A percentile compares a stretch with the other conserved stretches of the same genome.
Conservation (phyloP, 2,329 filamentous ascomycete genomes). For the Xylaria sp. region DNA sequence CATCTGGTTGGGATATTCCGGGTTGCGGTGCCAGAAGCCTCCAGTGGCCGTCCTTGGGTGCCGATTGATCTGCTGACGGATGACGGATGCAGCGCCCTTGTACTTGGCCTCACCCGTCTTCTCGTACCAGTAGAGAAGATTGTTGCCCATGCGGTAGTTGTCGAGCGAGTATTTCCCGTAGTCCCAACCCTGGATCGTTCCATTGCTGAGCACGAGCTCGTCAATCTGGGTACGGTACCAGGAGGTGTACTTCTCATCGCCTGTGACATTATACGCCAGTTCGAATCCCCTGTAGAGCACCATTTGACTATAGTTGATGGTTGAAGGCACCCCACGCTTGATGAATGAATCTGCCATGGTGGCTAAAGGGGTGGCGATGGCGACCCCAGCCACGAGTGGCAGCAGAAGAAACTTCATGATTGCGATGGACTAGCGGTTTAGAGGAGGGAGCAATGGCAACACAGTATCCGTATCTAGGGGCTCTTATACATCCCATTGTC, state of each 20-base stretch:
- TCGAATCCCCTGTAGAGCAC: conserved; percentile 60
- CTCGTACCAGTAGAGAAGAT: conserved; percentile 61
- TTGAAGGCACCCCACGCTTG: conserved; percentile 51
- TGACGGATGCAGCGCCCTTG: conserved; percentile 57
- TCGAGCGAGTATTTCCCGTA: conserved; percentile 60
- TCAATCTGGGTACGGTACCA: conserved; percentile 60
- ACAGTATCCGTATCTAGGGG: background rate
- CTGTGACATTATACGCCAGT: conserved; percentile 55
- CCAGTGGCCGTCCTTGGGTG: conserved; percentile 61
- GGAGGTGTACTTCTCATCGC: conserved; percentile 55
- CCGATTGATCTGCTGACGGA: conserved; percentile 58
- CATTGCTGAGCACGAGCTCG: conserved; percentile 57
- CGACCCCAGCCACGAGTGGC: conserved; percentile 29
- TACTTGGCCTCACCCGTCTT: conserved; percentile 59
- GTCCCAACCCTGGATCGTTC: conserved; percentile 59
- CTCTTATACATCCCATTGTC: conserved; percentile 18
- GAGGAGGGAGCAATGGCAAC: background rate
- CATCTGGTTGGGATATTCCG: conserved; percentile 57
- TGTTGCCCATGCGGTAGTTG: conserved; percentile 64
- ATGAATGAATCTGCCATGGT: conserved; percentile 61
- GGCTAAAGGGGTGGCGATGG: conserved; percentile 41
- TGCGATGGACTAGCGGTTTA: background rate
- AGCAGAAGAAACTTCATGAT: conserved; percentile 39
- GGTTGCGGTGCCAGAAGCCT: conserved; percentile 65
- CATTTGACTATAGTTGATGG: conserved; percentile 57